phyloP scores from a whole-genome alignment of 1,139 yeast species.

The Lizanozyma gosingica region DNA sequence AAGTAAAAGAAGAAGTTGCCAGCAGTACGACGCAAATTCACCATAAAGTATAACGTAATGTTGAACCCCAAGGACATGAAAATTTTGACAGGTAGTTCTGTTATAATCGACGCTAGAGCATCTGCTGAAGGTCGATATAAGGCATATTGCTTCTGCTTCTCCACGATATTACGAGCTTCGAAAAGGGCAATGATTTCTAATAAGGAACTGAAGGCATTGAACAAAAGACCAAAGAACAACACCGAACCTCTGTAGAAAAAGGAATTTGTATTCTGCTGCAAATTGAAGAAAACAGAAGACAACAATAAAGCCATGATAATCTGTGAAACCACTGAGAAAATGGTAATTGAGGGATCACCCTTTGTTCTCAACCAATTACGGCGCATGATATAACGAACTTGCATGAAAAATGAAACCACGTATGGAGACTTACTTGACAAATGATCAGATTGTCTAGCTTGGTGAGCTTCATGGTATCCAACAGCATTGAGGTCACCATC shows the following conservation, averaged over 20 bases:
- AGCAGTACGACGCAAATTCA: constrained; percentile 53
- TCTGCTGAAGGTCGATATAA: constrained; percentile 73
- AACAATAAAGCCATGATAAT: constrained; percentile 65
- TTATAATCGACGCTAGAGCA: constrained; percentile 58
- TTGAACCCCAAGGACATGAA: constrained; percentile 50
- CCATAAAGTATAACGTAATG: constrained; percentile 56
- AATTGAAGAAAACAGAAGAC: constrained; percentile 67
- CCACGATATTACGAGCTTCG: constrained; percentile 73
- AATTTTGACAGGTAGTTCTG: constrained; percentile 60
- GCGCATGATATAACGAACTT: constrained; percentile 47
- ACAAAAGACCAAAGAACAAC: constrained; percentile 68
- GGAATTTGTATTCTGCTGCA: constrained; percentile 37
- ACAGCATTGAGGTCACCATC: constrained; percentile 6
- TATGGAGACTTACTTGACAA: constrained; percentile 19
- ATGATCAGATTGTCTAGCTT: constrained; percentile 21
- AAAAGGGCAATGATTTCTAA: constrained; percentile 61
- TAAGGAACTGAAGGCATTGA: constrained; percentile 67
- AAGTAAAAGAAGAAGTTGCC: constrained; percentile 65
- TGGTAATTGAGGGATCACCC: constrained; percentile 60
- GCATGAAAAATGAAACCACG: constrained; percentile 38
- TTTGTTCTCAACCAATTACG: constrained; percentile 57
- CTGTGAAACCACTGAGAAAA: constrained; percentile 54
- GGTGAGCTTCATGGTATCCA: constrained; percentile 14
- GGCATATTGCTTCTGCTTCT: constrained; percentile 70
- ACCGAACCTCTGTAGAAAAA: constrained; percentile 65